These are phyloP conservation scores for Suillus variegatus DNA, from an alignment of 768 basidiomycete genomes.

Conservation along the genomic window DNA sequence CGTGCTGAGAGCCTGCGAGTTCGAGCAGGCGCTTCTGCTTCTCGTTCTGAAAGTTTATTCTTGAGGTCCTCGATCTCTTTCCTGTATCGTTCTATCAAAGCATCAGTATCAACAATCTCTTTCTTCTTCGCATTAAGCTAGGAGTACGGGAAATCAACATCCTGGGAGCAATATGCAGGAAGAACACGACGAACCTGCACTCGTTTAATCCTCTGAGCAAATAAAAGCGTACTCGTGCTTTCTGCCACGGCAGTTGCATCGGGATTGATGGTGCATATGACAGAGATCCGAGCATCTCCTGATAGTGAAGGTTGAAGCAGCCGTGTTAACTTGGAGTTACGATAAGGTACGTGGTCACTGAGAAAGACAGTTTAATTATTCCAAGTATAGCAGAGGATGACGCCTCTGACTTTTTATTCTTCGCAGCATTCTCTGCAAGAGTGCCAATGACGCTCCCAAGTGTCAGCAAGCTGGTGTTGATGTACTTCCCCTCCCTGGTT, in stretches of 20 bases:
- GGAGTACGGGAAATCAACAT: background rate
- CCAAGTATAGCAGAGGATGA: background rate
- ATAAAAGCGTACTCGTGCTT: constrained; percentile 85
- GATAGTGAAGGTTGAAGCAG: constrained; percentile 94
- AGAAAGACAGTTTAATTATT: constrained; percentile 4
- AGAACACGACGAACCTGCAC: constrained; percentile 52
- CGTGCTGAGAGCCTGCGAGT: constrained; percentile 46
- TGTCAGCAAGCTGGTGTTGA: constrained; percentile 93
- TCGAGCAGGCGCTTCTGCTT: constrained; percentile 57
- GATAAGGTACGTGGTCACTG: constrained; percentile 90
- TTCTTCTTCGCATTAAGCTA: constrained; percentile 83
- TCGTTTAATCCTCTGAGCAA: constrained; percentile 89
- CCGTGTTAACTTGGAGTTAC: constrained; percentile 93
- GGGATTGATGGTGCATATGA: constrained; percentile 95
- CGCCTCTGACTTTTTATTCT: constrained; percentile 60
- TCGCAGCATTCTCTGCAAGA: constrained; percentile 83
- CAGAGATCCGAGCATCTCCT: constrained; percentile 93
- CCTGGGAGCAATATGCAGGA: constrained; percentile 18
- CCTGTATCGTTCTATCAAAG: constrained; percentile 90
- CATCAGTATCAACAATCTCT: constrained; percentile 91
- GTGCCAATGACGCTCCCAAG: constrained; percentile 93
- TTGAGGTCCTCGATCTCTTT: constrained; percentile 93
- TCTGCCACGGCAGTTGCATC: constrained; percentile 77
- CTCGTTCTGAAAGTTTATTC: constrained; percentile 66
- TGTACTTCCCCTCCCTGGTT: constrained; percentile 95